Base-by-base conservation (phyloP, 768 basidiomycete genomes). In the Podaxis rugospora region DNA sequence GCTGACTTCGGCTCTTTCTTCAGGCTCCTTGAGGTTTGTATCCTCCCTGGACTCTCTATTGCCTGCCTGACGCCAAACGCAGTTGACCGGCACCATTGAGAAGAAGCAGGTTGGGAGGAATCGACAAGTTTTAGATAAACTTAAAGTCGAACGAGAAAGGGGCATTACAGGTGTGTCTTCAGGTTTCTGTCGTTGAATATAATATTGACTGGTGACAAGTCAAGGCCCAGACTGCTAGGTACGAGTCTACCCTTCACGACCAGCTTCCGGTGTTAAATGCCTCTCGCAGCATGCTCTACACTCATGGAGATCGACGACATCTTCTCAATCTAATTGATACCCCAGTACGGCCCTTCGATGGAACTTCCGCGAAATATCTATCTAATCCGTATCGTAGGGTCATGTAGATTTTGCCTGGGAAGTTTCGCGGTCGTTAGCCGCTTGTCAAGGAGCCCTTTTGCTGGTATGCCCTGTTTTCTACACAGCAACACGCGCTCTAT, bases 321-420 rank as follows among this genome's bases (percentile, higher is more conserved):
- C 79, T 99, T 61, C 80, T 99, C 62, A 98, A 98, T 73, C 78
- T 98, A 27, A 94, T 99, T 67, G 97, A 99, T 73, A 99, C 97
- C 0, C 96, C 96, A 50, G 93, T 90, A 66, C 57, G 80, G 69
- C 42, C 46, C 49, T 37, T 32, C 46, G 51, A 10, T 25, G 36
- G 21, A 47, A 52, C 39, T 53, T 42, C n/a, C 39, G 27, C 40
- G 56, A 16, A 37, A 42, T 28, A 40, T 7, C 32, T 35, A 27
- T 49, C 51, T 39, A 52, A 28, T 51, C 40, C 25, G 10, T 25
- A 59, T 60, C 13, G 6, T 64, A 91, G 85, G 95, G 97, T 1
- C 97, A 99, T 74, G 97, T 98, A 39, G 97, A 99, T 76, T 99
- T 99, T 74, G 84, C 93, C 61, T 97, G 94, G 87, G 96, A 98